Evolutionary conservation across 2,329 filamentous ascomycete genomes (phyloP), one percentile per base, ranked within the genome.

Genomic region (Fusarium fujikuroi): DNA sequence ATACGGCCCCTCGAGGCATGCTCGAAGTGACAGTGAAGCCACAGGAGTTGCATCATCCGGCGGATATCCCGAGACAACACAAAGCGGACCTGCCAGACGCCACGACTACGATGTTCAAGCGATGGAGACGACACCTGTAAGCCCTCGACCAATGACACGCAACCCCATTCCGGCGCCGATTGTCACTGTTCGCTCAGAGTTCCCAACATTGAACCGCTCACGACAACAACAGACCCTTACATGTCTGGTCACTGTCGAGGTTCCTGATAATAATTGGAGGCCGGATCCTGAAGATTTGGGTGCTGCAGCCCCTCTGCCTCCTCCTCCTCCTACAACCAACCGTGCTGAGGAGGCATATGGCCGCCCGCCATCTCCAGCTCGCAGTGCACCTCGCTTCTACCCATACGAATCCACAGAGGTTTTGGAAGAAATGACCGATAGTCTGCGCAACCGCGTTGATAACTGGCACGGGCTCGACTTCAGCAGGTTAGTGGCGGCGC

Each of bases 381-480:
- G 84, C 59, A 88, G 83, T 65, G 86, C 85, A 34, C 87, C 90
- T 14, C 87, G 89, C 5, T 90, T 92, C 72, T 87, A 89, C 67
- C 92, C 92, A 2, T 93, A 93, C 75, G 94, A 97, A 80, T 89
- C 93, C 5, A 87, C 90, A 6, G 93, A 95, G 76, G 91, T 91
- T 9, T 81, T 98, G 64, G 92, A 96, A 61, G 92, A 95, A 73
- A 93, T 96, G 79, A 97, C 95, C 0, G 94, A 98, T 78, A 93
- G 91, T 71, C 84, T 99, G 66, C 91, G 94, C 65, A 90, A 86
- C 50, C 92, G 95, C n/a, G 96, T 99, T 16, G 96, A 99, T 78
- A 98, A 98, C 77, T 99, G 96, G 96, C 96, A 99, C 80, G 95
- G 96, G 0, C 87, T 99, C 25, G 95, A 98, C 79, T 98, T 98